Evolutionary conservation across 805 yeast species (phyloP).

Genomic region (Schwanniomyces pseudopolymorphus): DNA sequence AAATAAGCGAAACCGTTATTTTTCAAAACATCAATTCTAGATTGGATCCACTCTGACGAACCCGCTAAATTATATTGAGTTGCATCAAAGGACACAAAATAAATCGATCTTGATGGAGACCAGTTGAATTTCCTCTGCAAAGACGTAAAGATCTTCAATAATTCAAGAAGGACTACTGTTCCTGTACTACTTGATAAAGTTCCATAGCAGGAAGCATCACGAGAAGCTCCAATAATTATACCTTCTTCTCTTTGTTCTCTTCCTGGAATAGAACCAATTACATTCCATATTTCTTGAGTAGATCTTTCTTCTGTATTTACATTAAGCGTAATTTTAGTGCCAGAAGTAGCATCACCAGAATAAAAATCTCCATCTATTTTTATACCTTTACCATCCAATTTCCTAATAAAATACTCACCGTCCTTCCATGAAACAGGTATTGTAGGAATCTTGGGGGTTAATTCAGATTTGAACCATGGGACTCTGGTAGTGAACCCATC

Average conservation of each 20-base stretch:
- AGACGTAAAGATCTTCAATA: conserved; percentile 65
- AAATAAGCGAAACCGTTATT: conserved; percentile 68
- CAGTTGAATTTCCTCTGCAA: conserved; percentile 67
- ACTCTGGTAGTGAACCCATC: conserved; percentile 38
- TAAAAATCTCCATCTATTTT: conserved; percentile 26
- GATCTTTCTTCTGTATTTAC: conserved; percentile 44
- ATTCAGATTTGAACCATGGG: conserved; percentile 45
- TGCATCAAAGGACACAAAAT: conserved; percentile 84
- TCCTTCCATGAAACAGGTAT: conserved; percentile 78
- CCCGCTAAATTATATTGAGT: conserved; percentile 81
- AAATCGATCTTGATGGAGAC: conserved; percentile 80
- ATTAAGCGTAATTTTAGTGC: conserved; percentile 21
- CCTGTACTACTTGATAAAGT: conserved; percentile 73
- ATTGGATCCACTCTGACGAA: conserved; percentile 72
- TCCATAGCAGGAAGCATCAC: conserved; percentile 80
- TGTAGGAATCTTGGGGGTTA: conserved; percentile 71
- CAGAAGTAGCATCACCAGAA: conserved; percentile 23
- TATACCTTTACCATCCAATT: conserved; percentile 32
- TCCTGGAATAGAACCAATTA: conserved; percentile 75
- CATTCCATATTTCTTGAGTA: conserved; percentile 73
- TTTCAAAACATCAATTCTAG: conserved; percentile 49
- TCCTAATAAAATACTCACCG: conserved; percentile 38
- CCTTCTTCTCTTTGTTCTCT: conserved; percentile 75
- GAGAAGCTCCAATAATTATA: conserved; percentile 74
- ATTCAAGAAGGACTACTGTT: conserved; percentile 66